Percentiles rank a stretch among this genome's conserved stretches.
Evolutionary conservation across 345 rosid species (phyloP).

Genomic region (Rhodamnia rubescens): DNA sequence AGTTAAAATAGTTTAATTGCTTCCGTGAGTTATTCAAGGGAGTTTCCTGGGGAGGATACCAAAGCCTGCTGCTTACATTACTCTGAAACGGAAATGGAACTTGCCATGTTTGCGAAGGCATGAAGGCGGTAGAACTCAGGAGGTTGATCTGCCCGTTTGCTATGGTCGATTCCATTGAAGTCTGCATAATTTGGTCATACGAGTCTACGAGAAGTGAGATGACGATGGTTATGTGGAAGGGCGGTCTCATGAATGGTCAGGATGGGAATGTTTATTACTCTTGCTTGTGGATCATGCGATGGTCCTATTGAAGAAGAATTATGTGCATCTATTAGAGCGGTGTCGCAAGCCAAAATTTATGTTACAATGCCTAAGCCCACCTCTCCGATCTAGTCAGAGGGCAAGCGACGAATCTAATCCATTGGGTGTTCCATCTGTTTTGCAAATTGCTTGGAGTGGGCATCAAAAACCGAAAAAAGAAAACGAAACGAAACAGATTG

Average conservation of each 20-base stretch:
- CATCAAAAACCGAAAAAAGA: background rate
- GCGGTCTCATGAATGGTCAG: background rate
- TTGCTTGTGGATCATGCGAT: background rate
- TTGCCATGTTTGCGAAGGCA: background rate
- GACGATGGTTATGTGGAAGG: background rate
- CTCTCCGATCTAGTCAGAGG: background rate
- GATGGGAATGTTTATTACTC: background rate
- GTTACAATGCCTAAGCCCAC: background rate
- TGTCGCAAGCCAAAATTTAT: background rate
- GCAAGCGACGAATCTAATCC: background rate
- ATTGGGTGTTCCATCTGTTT: background rate
- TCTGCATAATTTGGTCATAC: background rate
- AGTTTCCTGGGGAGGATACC: background rate
- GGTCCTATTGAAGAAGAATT: background rate
- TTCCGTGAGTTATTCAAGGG: background rate
- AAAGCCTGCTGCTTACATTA: background rate
- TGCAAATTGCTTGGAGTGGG: background rate
- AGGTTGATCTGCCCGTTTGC: background rate
- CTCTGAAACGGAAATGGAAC: background rate
- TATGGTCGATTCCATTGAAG: background rate
- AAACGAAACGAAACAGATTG: background rate
- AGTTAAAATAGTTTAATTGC: no score
- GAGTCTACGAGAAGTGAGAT: background rate
- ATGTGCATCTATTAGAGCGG: no score
- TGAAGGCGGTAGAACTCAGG: background rate